These are phyloP conservation scores for Arthrobotrys megalospora DNA, from an alignment of 2,329 filamentous ascomycete species.

Conservation along the genomic window DNA sequence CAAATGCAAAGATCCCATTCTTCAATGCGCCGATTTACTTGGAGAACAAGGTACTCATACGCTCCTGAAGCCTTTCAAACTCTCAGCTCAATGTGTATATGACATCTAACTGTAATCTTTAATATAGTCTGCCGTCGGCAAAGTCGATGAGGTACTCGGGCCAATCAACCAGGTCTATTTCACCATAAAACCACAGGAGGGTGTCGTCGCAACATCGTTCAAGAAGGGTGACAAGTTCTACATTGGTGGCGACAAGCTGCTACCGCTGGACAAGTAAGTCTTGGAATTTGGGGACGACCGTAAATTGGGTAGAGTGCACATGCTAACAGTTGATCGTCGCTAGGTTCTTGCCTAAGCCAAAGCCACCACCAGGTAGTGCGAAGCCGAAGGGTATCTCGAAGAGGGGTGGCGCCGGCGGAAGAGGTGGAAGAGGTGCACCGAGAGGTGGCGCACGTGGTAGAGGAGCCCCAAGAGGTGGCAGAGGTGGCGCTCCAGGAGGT, in stretches of 20 bases:
- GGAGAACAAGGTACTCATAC: conserved; percentile 85
- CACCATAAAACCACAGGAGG: conserved; percentile 96
- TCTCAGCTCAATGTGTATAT: not conserved
- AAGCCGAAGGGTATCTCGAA: conserved; percentile 56
- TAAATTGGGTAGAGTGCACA: not conserved
- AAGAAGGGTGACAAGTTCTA: conserved; percentile 98
- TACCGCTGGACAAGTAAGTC: conserved; percentile 85
- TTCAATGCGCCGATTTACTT: conserved; percentile 99
- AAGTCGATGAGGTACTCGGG: conserved; percentile 97
- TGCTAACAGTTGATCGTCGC: not conserved
- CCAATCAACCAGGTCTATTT: conserved; percentile 99
- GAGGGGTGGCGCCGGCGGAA: conserved; percentile 39
- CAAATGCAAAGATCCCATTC: conserved; percentile 95
- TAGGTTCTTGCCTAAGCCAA: conserved; percentile 57
- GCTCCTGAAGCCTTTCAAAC: not conserved
- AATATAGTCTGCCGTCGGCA: conserved; percentile 83
- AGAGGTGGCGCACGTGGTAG: conserved; percentile 47
- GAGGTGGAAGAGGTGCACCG: conserved; percentile 44
- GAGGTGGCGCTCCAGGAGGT: conserved; percentile 45
- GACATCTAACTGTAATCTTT: conserved; percentile 9
- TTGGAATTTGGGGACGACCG: not conserved
- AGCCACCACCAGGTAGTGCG: conserved; percentile 44
- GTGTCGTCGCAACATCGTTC: conserved; percentile 94
- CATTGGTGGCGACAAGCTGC: conserved; percentile 92
- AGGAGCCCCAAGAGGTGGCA: conserved; percentile 56